phyloP scores from a whole-genome alignment of 768 basidiomycete genomes.

The Suillus sp. region DNA sequence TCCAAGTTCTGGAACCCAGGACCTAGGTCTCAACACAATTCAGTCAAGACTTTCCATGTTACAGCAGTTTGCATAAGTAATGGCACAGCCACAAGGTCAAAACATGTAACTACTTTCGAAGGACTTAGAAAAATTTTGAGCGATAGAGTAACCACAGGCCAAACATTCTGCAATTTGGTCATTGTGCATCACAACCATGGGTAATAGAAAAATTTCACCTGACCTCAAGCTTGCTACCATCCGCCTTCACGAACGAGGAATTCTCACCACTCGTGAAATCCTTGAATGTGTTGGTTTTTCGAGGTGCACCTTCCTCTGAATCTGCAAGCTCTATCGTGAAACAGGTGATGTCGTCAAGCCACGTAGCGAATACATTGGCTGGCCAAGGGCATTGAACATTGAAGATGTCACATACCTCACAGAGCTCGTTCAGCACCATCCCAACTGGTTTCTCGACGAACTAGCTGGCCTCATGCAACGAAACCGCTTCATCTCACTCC shows the following conservation, averaged over 20 bases:
- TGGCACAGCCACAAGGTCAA: no score
- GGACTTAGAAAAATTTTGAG: no score
- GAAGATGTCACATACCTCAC: conserved; percentile 30
- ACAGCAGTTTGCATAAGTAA: no score
- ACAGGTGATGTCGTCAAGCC: conserved; percentile 20
- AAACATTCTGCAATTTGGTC: no score
- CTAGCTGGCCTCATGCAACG: conserved; percentile 17
- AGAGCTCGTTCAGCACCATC: conserved; percentile 22
- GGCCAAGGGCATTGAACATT: neutral
- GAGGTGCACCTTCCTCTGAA: conserved; percentile 24
- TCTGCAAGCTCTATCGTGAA: conserved; percentile 17
- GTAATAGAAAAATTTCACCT: neutral
- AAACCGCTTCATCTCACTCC: conserved; percentile 33
- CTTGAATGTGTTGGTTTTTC: conserved; percentile 26
- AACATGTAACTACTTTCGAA: no score
- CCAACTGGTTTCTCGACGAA: conserved; percentile 40
- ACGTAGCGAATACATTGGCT: neutral
- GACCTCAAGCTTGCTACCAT: conserved; percentile 9
- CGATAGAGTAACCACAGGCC: no score
- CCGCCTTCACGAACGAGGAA: neutral
- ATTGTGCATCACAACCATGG: no score
- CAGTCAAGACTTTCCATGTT: no score
- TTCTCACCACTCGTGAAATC: conserved; percentile 19
- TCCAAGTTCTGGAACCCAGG: no score
- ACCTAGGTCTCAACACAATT: no score